Base-by-base conservation (phyloP, 2,329 filamentous ascomycete genomes). In the Aspergillus amoenus region DNA sequence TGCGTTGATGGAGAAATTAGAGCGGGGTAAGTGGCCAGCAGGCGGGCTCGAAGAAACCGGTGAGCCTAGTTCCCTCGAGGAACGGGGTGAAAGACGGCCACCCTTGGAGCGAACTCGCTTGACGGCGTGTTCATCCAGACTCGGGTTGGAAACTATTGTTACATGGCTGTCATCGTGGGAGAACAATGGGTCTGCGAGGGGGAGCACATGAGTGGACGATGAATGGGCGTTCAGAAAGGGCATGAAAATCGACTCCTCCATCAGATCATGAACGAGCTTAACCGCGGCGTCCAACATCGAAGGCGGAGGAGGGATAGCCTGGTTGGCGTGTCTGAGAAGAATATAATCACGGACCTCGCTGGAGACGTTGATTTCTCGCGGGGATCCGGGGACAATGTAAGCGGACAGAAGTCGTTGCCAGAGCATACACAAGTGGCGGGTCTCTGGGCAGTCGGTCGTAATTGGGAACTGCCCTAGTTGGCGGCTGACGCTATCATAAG, bases 211-310 rank as follows among this genome's bases (percentile, higher is more conserved):
- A 1, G 78, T 76, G 44, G 81, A 78, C 1, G 79, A 76, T 58
- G 79, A 80, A 47, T 81, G 77, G 61, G 81, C 84, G 74, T 96
- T 93, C 53, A 97, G 82, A 70, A 97, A 99, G 0, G 93, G 93
- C 0, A 96, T 87, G 51, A 97, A 81, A 0, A 97, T 90, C 3
- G 93, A 97, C 72, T 97, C 94, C 67, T 96, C 95, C 93, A 99
- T 97, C 55, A 99, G 80, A 66, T 97, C 94, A 73, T 93, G 93
- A 41, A 97, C 90, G 60, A 96, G 95, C 60, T 84, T 84, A 22
- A 96, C 89, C 18, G 94, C 92, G 50, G 90, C 84, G 59, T 95
- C 89, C 15, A 99, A 80, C 54, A 87, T 84, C 41, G 88, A 84
- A 1, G 94, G 93, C 5, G 88, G 88, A 6, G 93, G 91, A 0